These are phyloP conservation scores for Aquilaria yunnanensis DNA, from an alignment of 345 rosid genomes.

Conservation along the genomic window DNA sequence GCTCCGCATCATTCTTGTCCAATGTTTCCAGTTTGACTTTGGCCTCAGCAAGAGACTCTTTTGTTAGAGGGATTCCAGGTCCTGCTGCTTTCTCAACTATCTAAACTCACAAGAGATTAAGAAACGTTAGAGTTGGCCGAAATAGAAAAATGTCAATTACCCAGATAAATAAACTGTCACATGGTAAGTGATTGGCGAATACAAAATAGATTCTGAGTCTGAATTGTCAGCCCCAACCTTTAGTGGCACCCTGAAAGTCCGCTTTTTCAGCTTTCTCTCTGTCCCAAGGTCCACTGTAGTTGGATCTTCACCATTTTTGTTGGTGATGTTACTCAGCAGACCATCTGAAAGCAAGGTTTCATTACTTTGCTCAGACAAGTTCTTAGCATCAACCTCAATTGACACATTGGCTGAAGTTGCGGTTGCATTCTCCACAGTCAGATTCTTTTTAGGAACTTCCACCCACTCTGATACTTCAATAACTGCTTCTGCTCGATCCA, in stretches of 20 bases:
- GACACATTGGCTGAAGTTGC: slow-evolving; percentile 47
- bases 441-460: slow-evolving; percentile 81
- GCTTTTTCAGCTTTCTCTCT: slow-evolving; percentile 76
- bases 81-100: slow-evolving; percentile 74
- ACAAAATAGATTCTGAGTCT: neutral
- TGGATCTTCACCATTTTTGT: slow-evolving; percentile 42
- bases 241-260: slow-evolving; percentile 76
- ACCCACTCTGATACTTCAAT: slow-evolving; percentile 97
- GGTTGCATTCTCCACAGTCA: slow-evolving; percentile 56
- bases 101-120: slow-evolving; percentile 28
- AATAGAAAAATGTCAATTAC: neutral
- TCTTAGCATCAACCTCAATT: slow-evolving; percentile 39
- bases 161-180: neutral
- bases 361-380: slow-evolving; percentile 43
- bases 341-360: slow-evolving; percentile 42
- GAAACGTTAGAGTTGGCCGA: neutral
- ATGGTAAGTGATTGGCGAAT: too few relatives aligned
- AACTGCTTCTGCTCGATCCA: slow-evolving; percentile 93
- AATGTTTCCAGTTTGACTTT: slow-evolving; percentile 64
- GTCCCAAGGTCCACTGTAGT: slow-evolving; percentile 39
- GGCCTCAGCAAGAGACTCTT: slow-evolving; percentile 66
- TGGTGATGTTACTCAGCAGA: slow-evolving; percentile 29
- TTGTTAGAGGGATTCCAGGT: slow-evolving; percentile 64
- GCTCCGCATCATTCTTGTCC: slow-evolving; percentile 83
- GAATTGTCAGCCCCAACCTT: slow-evolving; percentile 41